Base-by-base conservation (phyloP, 306 rosid species). In the Castanea crenata region DNA sequence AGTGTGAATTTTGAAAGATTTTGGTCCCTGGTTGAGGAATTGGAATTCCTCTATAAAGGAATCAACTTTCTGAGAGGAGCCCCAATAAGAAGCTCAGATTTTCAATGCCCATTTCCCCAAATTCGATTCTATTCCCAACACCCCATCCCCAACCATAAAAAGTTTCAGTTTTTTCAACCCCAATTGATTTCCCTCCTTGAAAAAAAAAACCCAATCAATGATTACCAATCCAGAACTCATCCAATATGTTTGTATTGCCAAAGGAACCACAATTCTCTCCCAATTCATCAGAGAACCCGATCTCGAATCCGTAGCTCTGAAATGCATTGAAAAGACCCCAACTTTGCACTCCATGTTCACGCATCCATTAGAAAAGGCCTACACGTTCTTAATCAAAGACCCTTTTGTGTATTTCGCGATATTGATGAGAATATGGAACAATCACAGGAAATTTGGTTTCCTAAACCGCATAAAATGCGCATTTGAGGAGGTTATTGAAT, bases 211-310 rank as follows among this genome's bases (percentile, higher is more conserved):
- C 59, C 38, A 68, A 49, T 71, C 84, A 72, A 91, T 91, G 96
- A 81, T 80, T 80, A 70, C 74, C 20, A 90, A 90, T 80, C 98
- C 97, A 20, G 83, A 86, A 57, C 80, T 87, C 12, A 84, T 95
- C 67, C 82, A 83, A 71, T 91, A 95, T 51, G 82, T 85, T 23
- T 93, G 98, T 96, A 90, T 93, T 93, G 96, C 96, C 4, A 82
- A 81, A 70, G 84, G 84, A n/a, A 79, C 64, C 35, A 87, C 91
- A 9, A 78, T 91, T 78, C 85, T 95, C 10, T 97, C 89, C 70
- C 90, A 90, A 57, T 83, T 89, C 77, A 49, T 84, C 3, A 63
- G 76, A 56, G 92, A 91, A 29, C 59, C 90, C 1, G 84, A 76
- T 74, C 84, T 93, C 76, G 89, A 87, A 71, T 68, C 75, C 8